Base-by-base conservation (phyloP, 2,329 filamentous ascomycete species). In the Rhexocercosporidium sp. region DNA sequence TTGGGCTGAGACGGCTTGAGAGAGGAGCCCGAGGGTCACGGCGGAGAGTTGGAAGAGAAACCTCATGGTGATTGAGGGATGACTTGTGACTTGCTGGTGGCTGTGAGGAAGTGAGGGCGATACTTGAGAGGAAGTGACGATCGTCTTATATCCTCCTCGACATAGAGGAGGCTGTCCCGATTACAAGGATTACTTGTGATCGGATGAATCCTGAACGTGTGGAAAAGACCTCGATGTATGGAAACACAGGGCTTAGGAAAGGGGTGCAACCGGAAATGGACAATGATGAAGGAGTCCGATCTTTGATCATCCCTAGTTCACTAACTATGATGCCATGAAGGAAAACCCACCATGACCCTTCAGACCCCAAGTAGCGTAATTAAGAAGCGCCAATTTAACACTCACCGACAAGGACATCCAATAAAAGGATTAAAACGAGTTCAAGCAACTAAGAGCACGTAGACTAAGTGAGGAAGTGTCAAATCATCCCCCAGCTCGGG, bases 1-100 rank as follows among this genome's bases (percentile, higher is more conserved):
- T 20, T 70, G 69, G 34, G 72, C 70, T 7, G 61, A 62, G 5
- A 66, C 66, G 20, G 62, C 41, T 31, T 60, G 62, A 8, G 62
- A 41, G 1, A 68, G 46, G 18, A 69, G 63, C 27, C 62, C 65
- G 1, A 67, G 29, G 54, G 61, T 57, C 11, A 53, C 37, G 11
- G 60, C 39, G 8, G 59, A 37, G 27, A 31, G 29, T 61, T 54
- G n/a, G 49, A 53, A 16, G 53, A 65, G 61, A 65, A 62, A 51
- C 47, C 65, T 67, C 72, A 73, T 71, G 29, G 39, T 68, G 47
- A 9, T 27, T 16, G 34, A 41, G 14, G 14, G 6, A 6, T 25
- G 34, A 57, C 7, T 22, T 57, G 54, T 25, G 34, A 57, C 7
- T 22, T 57, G 54, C 16, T n/a, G 34, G 7, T 39, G 34, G 16